Evolutionary conservation across 2,329 filamentous ascomycete genomes (phyloP).

Genomic region (Penicillium glabrum): DNA sequence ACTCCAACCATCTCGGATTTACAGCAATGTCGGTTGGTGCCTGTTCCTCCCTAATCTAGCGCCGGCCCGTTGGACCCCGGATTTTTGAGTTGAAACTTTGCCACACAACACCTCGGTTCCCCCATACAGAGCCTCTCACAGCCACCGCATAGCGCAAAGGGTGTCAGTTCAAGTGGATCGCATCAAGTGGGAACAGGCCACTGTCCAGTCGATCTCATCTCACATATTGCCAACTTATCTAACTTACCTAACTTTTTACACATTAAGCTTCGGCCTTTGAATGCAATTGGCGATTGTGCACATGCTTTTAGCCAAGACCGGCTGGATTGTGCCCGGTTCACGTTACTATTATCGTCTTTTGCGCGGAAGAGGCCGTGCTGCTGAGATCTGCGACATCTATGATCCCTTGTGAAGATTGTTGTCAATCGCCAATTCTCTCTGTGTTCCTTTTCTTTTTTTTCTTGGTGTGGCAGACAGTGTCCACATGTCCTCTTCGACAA

Average conservation of each 20-base stretch:
- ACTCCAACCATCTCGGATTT: not conserved
- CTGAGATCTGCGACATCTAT: constrained; percentile 2
- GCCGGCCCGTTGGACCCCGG: constrained; percentile 13
- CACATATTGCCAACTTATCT: constrained; percentile 10
- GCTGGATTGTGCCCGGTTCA: not conserved
- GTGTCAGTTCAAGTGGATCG: constrained; percentile 13
- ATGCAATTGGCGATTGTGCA: constrained; percentile 5
- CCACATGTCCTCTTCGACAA: not conserved
- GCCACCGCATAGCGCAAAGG: not conserved
- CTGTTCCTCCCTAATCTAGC: constrained; percentile 20
- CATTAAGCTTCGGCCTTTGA: constrained; percentile 12
- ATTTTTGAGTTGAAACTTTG: not conserved
- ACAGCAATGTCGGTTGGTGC: constrained; percentile 7
- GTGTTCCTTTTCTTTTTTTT: not conserved
- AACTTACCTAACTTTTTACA: constrained; percentile 1
- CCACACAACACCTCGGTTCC: constrained; percentile 3
- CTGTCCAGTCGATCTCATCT: constrained; percentile 4
- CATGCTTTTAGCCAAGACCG: constrained; percentile 9
- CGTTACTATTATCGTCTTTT: not conserved
- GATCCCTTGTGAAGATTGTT: constrained; percentile 11
- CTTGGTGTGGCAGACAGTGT: not conserved
- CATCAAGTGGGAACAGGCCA: not conserved
- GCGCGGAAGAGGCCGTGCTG: not conserved
- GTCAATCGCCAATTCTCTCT: constrained; percentile 1
- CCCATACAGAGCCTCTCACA: constrained; percentile 3